Base-by-base conservation (phyloP, 2,329 filamentous ascomycete species). In the Emydomyces testavorans region DNA sequence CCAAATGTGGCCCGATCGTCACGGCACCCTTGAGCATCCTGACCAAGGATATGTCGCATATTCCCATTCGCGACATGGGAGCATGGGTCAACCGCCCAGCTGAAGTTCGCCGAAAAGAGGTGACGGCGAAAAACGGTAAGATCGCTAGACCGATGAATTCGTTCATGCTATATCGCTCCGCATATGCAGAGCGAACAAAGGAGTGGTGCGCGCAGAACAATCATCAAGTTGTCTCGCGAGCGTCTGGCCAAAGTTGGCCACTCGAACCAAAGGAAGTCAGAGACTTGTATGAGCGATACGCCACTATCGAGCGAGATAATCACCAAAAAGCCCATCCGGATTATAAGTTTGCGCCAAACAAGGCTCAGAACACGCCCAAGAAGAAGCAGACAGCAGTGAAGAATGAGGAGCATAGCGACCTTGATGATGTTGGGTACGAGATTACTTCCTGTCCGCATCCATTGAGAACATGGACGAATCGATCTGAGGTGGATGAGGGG, bases 91-190 rank as follows among this genome's bases (percentile, higher is more conserved):
- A 82, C 57, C 77, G 90, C 43, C 71, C 83, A 7, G 67, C 71
- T 1, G 80, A 85, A 49, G 74, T 74, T 5, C 78, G 90, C 49
- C 72, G 71, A 41, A 67, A 71, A 47, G 88, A 94, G 63, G 79
- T 83, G 7, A 75, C 79, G 36, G 76, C 78, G 57, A 86, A 81
- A 58, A 71, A 79, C 29, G 85, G 85, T 21, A 88, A 89, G 62
- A 77, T 96, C 56, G 87, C 90, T 58, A 77, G 92, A 24, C 89
- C 92, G 2, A 94, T 95, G 83, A 98, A 98, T 65, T 90, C 86
- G 0, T 98, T 96, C 70, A 94, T 98, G 83, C 73, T 98, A 43
- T 98, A 98, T 65, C 83, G 92, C 35, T 94, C 92, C 55, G 86
- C 87, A 5, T 95, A 86, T 61, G 85, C 93, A 51, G 85, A 92